These are phyloP conservation scores for Scolecobasidium constrictum DNA, from an alignment of 2,329 filamentous ascomycete genomes.

Conservation along the genomic window DNA sequence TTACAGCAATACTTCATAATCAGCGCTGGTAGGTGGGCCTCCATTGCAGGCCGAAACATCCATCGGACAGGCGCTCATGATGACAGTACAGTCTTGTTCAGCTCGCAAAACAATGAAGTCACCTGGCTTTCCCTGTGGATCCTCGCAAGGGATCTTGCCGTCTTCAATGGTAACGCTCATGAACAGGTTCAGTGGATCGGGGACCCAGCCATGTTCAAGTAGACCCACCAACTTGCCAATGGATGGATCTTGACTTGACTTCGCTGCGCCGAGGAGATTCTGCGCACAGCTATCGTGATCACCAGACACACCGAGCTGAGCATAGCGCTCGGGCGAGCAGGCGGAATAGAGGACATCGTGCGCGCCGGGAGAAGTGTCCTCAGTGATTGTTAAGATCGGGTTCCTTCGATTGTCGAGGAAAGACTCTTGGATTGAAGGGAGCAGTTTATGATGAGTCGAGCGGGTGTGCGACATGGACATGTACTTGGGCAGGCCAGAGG, in stretches of 20 bases:
- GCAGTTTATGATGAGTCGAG: slow-evolving; percentile 21
- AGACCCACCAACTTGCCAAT: no score
- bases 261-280: slow-evolving; percentile 14
- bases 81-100: slow-evolving; percentile 25
- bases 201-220: slow-evolving; percentile 21
- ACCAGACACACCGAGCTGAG: slow-evolving; percentile 5
- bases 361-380: slow-evolving; percentile 27
- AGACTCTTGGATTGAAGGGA: slow-evolving; percentile 20
- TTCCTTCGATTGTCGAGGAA: slow-evolving; percentile 26
- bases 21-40: no score
- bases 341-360: slow-evolving; percentile 32
- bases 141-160: slow-evolving; percentile 19
- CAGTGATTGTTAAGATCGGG: slow-evolving; percentile 24
- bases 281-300: slow-evolving; percentile 2
- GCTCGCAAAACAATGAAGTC: slow-evolving; percentile 25
- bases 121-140: slow-evolving; percentile 25
- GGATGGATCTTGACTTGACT: no score
- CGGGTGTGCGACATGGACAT: slow-evolving; percentile 31
- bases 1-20: no score
- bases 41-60: slow-evolving; percentile 28
- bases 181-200: slow-evolving; percentile 33
- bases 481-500: slow-evolving; percentile 11
- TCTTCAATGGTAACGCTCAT: slow-evolving; percentile 32
- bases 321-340: slow-evolving; percentile 28
- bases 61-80: slow-evolving; percentile 33